Base-by-base conservation (phyloP, 768 basidiomycete genomes). In the Boletellus emodensis region DNA sequence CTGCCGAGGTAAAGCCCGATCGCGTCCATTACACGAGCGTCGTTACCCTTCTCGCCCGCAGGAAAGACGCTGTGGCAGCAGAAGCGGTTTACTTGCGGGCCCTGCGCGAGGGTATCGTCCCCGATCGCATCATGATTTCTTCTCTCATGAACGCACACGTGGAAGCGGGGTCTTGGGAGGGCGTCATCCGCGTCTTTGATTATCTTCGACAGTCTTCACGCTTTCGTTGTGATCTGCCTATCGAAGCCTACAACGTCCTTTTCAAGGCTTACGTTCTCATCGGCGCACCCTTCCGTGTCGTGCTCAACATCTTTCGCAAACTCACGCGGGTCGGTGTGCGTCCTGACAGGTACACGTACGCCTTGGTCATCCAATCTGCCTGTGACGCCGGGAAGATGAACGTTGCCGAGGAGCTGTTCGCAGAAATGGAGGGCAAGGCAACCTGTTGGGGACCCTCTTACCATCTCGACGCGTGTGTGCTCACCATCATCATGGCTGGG, bases 101-200 rank as follows among this genome's bases (percentile, higher is more conserved):
- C 1, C 42, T 90, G 40, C 61, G 66, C 14, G 81, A 85, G 35
- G 83, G 83, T 14, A 61, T 91, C 48, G 64, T 68, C 14, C 87
- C 86, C 3, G 84, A 89, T 63, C 72, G 74, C 33, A 70, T 64
- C 35, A 84, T 91, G 84, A 72, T 84, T 55, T 77, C 80, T 13
- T 70, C 85, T 6, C 65, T 95, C 43, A 83, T 97, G 83, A 82
- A 89, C 58, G 91, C 87, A 0, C 82, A 94, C 61, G 85, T 90
- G 43, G 83, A 89, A 60, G 77, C 83, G 2, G 89, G 87, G 2
- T 82, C 84, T 11, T 96, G 91, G 90, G 66, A 71, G 40, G 83
- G 83, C 22, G 90, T 85, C 17, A 75, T 91, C 50, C 75, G 79
- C 20, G 71, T 82, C 12, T 95, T 87, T 61, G 80, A 85, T 55